Evolutionary conservation across 2,329 filamentous ascomycete genomes (phyloP), one percentile per base, ranked within the genome.

Genomic region (Fusarium albosuccineum): DNA sequence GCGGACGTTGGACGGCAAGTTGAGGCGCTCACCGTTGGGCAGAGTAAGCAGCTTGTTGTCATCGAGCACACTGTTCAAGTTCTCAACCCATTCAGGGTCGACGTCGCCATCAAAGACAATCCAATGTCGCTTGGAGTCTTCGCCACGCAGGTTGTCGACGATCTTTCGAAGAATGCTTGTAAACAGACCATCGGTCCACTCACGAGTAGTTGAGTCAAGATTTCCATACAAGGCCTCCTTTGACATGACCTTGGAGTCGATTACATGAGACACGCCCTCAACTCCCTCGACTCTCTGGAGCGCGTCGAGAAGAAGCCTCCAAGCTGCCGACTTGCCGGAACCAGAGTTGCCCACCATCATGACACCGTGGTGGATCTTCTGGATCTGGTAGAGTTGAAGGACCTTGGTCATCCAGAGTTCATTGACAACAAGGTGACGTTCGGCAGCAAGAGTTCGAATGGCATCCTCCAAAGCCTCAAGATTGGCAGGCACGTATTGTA

Each of bases 261-360:
- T 99, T 58, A 99, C 92, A 76, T 99, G 96, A 70, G 90, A 97
- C 45, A 99, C 93, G 33, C 97, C 96, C 79, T 99, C 97, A 7
- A 97, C 86, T 26, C 91, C 91, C 77, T 99, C 96, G 13, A 97
- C 92, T 73, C 92, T 89, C 74, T 98, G 95, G 60, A 99, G 82
- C 14, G 97, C 96, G 74, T 97, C 92, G 17, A 99, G 86, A 52
- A 99, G 85, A 41, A 97, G 89, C 74, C 92, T 94, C 96, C 97
- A 99, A 6, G 96, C 92, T 2, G 92, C 90, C 40, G 96, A 97
- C 82, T 99, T 99, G 76, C 97, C 97, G 45, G 95, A 92, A n/a
- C 97, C 96, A 30, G 97, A 97, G 75, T 93, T 94, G 66, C 96
- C 96, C 9, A 99, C 96, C 96, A 99, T 98, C 97, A 99, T 99